phyloP scores from a whole-genome alignment of 106 monocot genomes.

The Acanthochlamys bracteata region DNA sequence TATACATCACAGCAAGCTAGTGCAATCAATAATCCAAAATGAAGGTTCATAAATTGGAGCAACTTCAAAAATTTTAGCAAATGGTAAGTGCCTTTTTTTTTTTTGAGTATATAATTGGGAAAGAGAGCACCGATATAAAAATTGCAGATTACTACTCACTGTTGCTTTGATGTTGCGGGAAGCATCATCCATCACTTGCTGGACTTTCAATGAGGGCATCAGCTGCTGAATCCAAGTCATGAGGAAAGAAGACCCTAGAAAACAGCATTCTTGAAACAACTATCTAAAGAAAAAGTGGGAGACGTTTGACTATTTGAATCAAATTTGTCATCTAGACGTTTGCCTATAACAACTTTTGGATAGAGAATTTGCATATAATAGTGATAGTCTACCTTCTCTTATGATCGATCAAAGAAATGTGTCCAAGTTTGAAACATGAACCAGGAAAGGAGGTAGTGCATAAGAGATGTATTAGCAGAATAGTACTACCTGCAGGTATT shows the following conservation, averaged over 20 bases:
- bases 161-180: no score
- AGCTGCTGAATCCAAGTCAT: conserved; percentile 71
- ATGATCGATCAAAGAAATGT: no score
- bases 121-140: no score
- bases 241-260: conserved; percentile 78
- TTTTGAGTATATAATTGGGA: no score
- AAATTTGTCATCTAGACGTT: background rate
- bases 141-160: no score
- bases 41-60: no score
- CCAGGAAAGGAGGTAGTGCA: background rate
- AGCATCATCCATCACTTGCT: no score
- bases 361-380: background rate
- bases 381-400: no score
- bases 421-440: background rate
- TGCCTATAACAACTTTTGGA: background rate
- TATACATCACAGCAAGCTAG: no score
- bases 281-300: background rate
- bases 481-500: conserved; percentile 73
- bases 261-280: background rate
- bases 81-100: no score
- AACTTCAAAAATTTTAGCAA: no score
- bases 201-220: conserved; percentile 57
- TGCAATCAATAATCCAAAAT: no score
- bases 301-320: background rate
- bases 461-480: background rate